Base-by-base conservation (phyloP, 139 green algal genomes). In the Coccomyxa sp. region DNA sequence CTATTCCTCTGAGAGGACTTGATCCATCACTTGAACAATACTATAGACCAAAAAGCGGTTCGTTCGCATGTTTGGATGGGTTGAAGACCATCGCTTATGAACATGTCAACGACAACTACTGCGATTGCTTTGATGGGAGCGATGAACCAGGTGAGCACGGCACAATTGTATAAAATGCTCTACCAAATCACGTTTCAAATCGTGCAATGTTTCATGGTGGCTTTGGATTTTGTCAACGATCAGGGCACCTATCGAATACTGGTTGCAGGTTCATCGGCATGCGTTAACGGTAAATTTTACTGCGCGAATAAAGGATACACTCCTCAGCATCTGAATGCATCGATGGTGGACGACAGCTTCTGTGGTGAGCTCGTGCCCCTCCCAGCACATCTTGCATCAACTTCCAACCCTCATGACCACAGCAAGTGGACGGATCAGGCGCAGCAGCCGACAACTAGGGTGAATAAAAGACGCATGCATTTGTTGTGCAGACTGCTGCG, bases 21-120 rank as follows among this genome's bases (percentile, higher is more conserved):
- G 74, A 81, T 77, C 82, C 82, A 38, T 58, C 57, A 12, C 28
- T 66, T 10, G 74, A n/a, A 30, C 10, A n/a, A 13, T 23, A 25
- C 14, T 85, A 85, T 51, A 74, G 13, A 1, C 15, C 57, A 10
- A 13, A 74, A 27, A 14, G 82, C 18, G 84, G 83, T 17, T 86
- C 78, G 0, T 97, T 96, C 68, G 82, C 63, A 0, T 97, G 94
- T 78, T 76, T 95, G 16, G 92, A 96, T 82, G 92, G 94, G 10
- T 77, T 28, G 13, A 88, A 88, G 57, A 87, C 67, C 0, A 89
- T 98, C 10, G 82, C 88, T 0, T 32, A 58, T 18, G 13, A 67
- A 1, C 85, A 84, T 0, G 87, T 99, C 13, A 99, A 99, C 83
- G 96, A 99, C 81, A 90, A 96, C 82, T 98, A 95, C 86, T 99